phyloP scores from a whole-genome alignment of 2,329 filamentous ascomycete genomes.

The Pestalotiopsis sp. region DNA sequence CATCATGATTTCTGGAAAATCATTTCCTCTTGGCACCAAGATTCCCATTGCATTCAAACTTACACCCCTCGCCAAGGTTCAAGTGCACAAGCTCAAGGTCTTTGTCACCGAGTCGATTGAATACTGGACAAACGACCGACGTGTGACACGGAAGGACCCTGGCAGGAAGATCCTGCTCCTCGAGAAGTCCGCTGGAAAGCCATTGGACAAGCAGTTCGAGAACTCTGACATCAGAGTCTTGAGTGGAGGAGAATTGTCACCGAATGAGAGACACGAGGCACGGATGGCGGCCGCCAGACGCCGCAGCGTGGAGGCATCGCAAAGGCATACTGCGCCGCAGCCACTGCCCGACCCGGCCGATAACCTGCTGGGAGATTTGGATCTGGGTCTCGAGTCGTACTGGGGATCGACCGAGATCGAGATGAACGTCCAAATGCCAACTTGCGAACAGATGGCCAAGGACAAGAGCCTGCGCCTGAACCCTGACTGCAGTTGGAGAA shows the following conservation, averaged over 20 bases:
- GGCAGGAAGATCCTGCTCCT: slow-evolving; percentile 84
- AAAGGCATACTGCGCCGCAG: slow-evolving; percentile 40
- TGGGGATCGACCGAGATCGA: slow-evolving; percentile 93
- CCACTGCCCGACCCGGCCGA: slow-evolving; percentile 57
- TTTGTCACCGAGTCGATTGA: slow-evolving; percentile 89
- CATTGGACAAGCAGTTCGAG: slow-evolving; percentile 72
- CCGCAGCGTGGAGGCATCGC: slow-evolving; percentile 57
- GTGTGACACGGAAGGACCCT: slow-evolving; percentile 82
- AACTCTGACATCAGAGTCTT: slow-evolving; percentile 77
- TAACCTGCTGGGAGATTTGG: slow-evolving; percentile 81
- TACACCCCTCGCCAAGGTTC: slow-evolving; percentile 89
- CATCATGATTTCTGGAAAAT: slow-evolving; percentile 94
- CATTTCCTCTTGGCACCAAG: slow-evolving; percentile 84
- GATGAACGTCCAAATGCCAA: slow-evolving; percentile 89
- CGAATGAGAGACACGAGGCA: slow-evolving; percentile 50
- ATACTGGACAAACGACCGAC: slow-evolving; percentile 85
- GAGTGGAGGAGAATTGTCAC: slow-evolving; percentile 76
- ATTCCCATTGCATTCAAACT: slow-evolving; percentile 95
- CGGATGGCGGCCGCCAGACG: slow-evolving; percentile 48
- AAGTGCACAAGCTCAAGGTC: slow-evolving; percentile 90
- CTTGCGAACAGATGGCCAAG: slow-evolving; percentile 82
- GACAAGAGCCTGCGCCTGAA: slow-evolving; percentile 70
- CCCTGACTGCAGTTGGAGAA: slow-evolving; percentile 91
- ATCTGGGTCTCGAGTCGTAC: slow-evolving; percentile 69
- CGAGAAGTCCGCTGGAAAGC: slow-evolving; percentile 83